These are phyloP conservation scores for Aspergillus quadrilineatus DNA, from an alignment of 2,329 filamentous ascomycete genomes.

Conservation along the genomic window DNA sequence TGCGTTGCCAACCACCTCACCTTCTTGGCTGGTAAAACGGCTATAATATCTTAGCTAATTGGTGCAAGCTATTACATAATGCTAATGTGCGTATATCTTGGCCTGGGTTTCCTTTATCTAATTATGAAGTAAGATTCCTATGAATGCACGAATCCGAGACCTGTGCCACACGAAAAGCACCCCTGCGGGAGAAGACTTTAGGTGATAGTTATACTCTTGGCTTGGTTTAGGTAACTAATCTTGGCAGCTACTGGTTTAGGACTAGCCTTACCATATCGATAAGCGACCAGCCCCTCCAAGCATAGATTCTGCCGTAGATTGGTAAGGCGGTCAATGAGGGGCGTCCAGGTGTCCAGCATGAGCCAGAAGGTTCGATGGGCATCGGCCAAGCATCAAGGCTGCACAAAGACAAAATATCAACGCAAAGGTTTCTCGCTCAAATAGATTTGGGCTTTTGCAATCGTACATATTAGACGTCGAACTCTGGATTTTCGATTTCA, in stretches of 20 bases:
- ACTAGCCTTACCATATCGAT: slow-evolving; percentile 18
- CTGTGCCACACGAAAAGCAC: too few relatives aligned
- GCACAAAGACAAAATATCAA: slow-evolving; percentile 2
- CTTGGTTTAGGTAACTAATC: not conserved
- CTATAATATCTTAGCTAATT: too few relatives aligned
- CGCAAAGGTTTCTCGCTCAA: not conserved
- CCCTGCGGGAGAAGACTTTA: too few relatives aligned
- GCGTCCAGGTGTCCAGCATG: slow-evolving; percentile 26
- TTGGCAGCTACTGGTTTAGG: not conserved
- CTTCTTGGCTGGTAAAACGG: too few relatives aligned
- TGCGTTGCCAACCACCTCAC: too few relatives aligned
- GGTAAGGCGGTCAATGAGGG: slow-evolving; percentile 27
- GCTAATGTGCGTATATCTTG: too few relatives aligned
- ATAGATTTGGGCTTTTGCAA: not conserved
- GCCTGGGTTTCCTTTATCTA: too few relatives aligned
- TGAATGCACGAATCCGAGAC: too few relatives aligned
- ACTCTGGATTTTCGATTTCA: not conserved
- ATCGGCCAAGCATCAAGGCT: slow-evolving; percentile 10
- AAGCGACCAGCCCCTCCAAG: slow-evolving; percentile 21
- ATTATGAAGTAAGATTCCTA: too few relatives aligned
- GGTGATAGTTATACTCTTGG: not conserved
- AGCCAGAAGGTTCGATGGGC: slow-evolving; percentile 44
- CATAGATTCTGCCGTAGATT: slow-evolving; percentile 23
- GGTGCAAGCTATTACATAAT: too few relatives aligned
- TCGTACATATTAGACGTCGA: not conserved